Conservation (phyloP, 306 rosid species). For the Glycine latifolia region DNA sequence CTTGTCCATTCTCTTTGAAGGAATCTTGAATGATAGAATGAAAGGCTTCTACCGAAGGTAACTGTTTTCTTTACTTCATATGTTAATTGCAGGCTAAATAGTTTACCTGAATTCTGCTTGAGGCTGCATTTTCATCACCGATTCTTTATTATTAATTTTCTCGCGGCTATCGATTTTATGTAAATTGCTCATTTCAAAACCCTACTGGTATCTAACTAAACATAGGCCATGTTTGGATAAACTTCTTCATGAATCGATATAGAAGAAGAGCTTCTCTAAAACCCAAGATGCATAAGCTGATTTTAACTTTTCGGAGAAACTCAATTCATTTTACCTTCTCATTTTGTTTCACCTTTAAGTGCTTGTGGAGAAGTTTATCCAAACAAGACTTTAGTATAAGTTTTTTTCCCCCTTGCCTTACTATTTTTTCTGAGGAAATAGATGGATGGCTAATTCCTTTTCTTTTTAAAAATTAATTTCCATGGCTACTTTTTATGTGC, state of each 20-base stretch:
- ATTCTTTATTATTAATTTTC: neutral
- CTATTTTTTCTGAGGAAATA: neutral
- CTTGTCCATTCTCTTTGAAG: constrained; percentile 71
- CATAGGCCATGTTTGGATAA: neutral
- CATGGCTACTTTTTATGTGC: constrained; percentile 23
- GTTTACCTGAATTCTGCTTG: constrained; percentile 11
- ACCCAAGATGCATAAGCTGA: neutral
- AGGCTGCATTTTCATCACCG: constrained; percentile 7
- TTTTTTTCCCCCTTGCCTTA: neutral
- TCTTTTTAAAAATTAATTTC: neutral
- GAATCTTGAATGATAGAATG: constrained; percentile 83
- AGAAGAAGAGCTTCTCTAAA: too few relatives aligned
- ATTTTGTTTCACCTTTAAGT: neutral
- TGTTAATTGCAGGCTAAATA: neutral
- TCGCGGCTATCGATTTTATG: neutral
- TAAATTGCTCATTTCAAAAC: constrained; percentile 7
- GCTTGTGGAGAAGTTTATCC: neutral
- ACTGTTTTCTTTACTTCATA: neutral
- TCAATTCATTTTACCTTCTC: neutral
- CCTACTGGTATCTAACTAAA: neutral
- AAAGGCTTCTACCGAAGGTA: constrained; percentile 94
- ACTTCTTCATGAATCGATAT: neutral
- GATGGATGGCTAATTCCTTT: neutral
- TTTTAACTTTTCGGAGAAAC: too few relatives aligned
- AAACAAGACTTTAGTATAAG: neutral